A percentile compares a stretch with the other conserved stretches of the same genome.
Evolutionary conservation across 768 basidiomycete genomes (phyloP).

Genomic region (Suillus spraguei): DNA sequence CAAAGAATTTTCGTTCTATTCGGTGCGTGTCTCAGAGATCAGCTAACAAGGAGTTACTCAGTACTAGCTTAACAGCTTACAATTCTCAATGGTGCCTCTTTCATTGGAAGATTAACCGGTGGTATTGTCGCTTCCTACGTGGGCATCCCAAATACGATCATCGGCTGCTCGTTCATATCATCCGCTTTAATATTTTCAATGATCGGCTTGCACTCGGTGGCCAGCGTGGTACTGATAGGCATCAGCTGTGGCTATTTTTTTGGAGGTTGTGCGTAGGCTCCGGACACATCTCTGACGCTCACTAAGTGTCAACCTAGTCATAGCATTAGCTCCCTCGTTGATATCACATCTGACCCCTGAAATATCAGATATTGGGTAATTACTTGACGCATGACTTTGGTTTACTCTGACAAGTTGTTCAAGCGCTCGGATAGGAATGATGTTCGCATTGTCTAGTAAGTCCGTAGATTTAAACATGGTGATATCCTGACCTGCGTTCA

Average conservation of each 20-base stretch:
- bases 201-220: conserved; percentile 38
- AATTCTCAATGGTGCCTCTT: conserved; percentile 38
- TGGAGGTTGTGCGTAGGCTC: conserved; percentile 38
- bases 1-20: conserved; percentile 55
- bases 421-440: conserved; percentile 46
- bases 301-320: conserved; percentile 25
- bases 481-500: not conserved
- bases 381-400: not conserved
- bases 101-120: conserved; percentile 39
- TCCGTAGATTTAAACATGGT: conserved; percentile 6
- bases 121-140: conserved; percentile 38
- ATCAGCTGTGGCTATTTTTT: conserved; percentile 51
- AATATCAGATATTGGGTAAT: conserved; percentile 53
- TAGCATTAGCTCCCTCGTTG: conserved; percentile 46
- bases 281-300: not conserved
- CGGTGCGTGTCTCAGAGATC: conserved; percentile 35
- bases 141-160: conserved; percentile 47
- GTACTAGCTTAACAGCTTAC: conserved; percentile 30
- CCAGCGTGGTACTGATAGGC: conserved; percentile 40
- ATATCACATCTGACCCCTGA: conserved; percentile 45
- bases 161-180: conserved; percentile 35
- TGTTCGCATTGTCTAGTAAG: conserved; percentile 46
- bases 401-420: conserved; percentile 7
- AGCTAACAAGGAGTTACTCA: conserved; percentile 2
- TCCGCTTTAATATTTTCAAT: conserved; percentile 47